These are phyloP conservation scores for Annulohypoxylon stygium DNA, from an alignment of 495 filamentous ascomycete species.

Conservation along the genomic window DNA sequence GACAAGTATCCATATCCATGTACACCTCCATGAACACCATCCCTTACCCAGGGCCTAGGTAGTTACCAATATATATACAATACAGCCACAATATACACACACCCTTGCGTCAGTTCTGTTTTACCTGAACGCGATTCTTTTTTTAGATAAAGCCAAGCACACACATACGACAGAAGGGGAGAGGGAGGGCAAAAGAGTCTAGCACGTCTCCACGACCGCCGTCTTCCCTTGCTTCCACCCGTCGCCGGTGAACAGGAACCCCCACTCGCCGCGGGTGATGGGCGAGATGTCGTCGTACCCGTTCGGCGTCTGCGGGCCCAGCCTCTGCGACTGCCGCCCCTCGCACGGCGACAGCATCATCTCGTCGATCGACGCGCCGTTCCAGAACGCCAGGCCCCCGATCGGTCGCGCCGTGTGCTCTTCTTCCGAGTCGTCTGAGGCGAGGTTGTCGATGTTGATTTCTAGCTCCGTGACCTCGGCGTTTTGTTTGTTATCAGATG, in stretches of 20 bases:
- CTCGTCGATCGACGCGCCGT: conserved; percentile 53
- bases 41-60: neutral
- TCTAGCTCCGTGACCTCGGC: conserved; percentile 21
- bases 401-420: conserved; percentile 56
- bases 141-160: too few relatives aligned
- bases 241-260: conserved; percentile 64
- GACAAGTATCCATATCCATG: neutral
- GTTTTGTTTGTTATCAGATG: neutral
- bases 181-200: neutral
- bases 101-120: neutral
- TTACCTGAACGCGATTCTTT: neutral
- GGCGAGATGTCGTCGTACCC: conserved; percentile 68
- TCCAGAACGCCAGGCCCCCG: conserved; percentile 44
- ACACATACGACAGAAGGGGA: too few relatives aligned
- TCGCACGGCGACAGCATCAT: conserved; percentile 48
- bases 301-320: conserved; percentile 65
- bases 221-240: conserved; percentile 54
- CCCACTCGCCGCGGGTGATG: conserved; percentile 68
- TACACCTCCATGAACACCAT: neutral
- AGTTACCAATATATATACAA: neutral
- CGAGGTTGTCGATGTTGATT: conserved; percentile 29
- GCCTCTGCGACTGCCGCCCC: conserved; percentile 32
- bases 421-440: conserved; percentile 38
- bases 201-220: conserved; percentile 58
- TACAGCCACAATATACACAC: conserved; percentile 15